Evolutionary conservation across 2,329 filamentous ascomycete species (phyloP), one percentile per base, ranked within the genome.

Genomic region (Emmonsia crescens): DNA sequence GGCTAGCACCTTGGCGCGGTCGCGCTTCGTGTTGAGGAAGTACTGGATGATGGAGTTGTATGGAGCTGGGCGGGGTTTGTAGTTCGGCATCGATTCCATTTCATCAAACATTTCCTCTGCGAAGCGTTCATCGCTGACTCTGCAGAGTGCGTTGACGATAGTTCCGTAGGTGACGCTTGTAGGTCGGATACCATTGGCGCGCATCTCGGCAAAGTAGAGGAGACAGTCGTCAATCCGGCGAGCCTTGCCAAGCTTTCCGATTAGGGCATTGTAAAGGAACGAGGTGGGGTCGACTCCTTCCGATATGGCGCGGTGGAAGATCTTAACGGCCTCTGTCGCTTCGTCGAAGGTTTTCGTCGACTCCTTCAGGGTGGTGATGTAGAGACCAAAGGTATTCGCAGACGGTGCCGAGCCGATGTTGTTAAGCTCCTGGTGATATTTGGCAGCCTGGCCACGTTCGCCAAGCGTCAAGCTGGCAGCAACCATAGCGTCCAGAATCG

Each of bases 11-110:
- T 97, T 97, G 74, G 82, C 79, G 78, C 94, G 93, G 75, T 99
- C 93, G 60, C 91, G 90, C 84, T 97, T 97, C 61, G 93, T 97
- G 62, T 90, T 96, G 68, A 97, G 81, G 84, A 97, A 99, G 79
- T 96, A 97, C 74, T 99, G 94, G 85, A 99, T 99, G 86, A 99
- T 89, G 76, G 91, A 96, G 81, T 99, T 96, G 82, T 99, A 99
- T 0, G 94, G 94, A 29, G 94, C 94, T 31, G 94, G 92, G 10
- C 94, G 88, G 48, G 94, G 91, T 81, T 96, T 97, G 84, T 99
- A 99, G 80, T 99, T 99, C 62, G 91, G 88, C 88, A 96, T 96
- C 55, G 88, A 85, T 79, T 99, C 94, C 94, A 99, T 99, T 79
- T 99, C 94, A 72, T 97, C 91, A 72, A 99, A 99, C 69, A 97